phyloP scores from a whole-genome alignment of 768 basidiomycete species.

The Boletus rufocinnamomeus region DNA sequence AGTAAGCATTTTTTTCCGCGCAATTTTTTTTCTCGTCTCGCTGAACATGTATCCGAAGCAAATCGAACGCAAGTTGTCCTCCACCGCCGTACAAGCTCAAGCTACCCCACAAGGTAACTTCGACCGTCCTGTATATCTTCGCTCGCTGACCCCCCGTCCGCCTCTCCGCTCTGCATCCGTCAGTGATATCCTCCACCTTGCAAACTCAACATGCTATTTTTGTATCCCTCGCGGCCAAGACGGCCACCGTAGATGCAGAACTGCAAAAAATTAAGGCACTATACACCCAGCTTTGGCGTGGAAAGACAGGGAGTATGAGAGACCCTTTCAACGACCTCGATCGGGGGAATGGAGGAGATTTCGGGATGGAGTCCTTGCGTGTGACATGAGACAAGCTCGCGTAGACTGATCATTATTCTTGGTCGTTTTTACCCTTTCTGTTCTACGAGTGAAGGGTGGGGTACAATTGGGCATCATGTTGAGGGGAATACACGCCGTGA shows the following conservation, averaged over 20 bases:
- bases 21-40: not conserved
- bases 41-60: constrained; percentile 19
- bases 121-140: not conserved
- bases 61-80: constrained; percentile 82
- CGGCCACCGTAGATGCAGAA: constrained; percentile 71
- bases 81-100: constrained; percentile 62
- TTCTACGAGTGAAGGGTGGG: not conserved
- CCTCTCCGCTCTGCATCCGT: not conserved
- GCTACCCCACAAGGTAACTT: constrained; percentile 71
- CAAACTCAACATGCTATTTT: constrained; percentile 81
- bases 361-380: constrained; percentile 42
- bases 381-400: constrained; percentile 18
- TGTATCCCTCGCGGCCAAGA: constrained; percentile 73
- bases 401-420: not conserved
- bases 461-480: not conserved
- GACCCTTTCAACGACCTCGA: constrained; percentile 71
- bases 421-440: not conserved
- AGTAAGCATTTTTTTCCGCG: constrained; percentile 39
- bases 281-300: constrained; percentile 78
- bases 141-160: not conserved
- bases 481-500: not conserved
- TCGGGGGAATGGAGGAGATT: constrained; percentile 42
- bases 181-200: constrained; percentile 73
- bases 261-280: constrained; percentile 73
- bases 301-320: constrained; percentile 77